Evolutionary conservation across 441 rosid genomes (phyloP).

Genomic region (Pelargonium australe): DNA sequence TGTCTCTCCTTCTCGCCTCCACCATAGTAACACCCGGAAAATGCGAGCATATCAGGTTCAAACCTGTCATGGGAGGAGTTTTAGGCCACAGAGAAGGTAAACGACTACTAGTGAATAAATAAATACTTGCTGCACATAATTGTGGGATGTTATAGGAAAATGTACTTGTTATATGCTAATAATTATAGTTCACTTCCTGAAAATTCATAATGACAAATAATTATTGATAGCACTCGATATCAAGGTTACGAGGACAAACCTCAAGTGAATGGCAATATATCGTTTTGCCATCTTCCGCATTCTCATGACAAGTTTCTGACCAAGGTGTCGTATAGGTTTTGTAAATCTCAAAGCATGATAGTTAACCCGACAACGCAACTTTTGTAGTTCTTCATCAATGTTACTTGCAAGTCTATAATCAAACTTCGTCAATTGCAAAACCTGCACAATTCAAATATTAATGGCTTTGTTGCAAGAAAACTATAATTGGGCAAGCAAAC

Average conservation of each 20-base stretch:
- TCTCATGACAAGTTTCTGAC: constrained; percentile 63
- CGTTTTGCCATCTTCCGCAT: constrained; percentile 74
- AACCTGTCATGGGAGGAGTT: constrained; percentile 47
- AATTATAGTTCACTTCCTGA: not conserved
- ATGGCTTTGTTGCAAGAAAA: constrained; percentile 14
- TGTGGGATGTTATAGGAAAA: too few species aligned
- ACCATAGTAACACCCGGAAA: constrained; percentile 96
- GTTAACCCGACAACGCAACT: constrained; percentile 86
- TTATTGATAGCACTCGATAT: not conserved
- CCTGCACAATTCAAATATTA: constrained; percentile 50
- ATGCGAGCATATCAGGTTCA: constrained; percentile 98
- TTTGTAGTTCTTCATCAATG: constrained; percentile 79
- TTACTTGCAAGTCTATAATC: constrained; percentile 90
- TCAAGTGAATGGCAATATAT: constrained; percentile 81
- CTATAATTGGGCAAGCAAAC: constrained; percentile 4
- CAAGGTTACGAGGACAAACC: constrained; percentile 35
- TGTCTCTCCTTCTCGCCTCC: constrained; percentile 91
- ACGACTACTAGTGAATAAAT: not conserved
- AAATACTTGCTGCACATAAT: too few species aligned
- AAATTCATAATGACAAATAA: not conserved
- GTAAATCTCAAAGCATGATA: constrained; percentile 86
- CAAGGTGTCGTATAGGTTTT: constrained; percentile 70
- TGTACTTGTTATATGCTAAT: not conserved
- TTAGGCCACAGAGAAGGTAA: constrained; percentile 10
- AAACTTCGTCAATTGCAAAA: constrained; percentile 90